Base-by-base conservation (phyloP, 202 grass and related monocot genomes). In the Panicum hallii region DNA sequence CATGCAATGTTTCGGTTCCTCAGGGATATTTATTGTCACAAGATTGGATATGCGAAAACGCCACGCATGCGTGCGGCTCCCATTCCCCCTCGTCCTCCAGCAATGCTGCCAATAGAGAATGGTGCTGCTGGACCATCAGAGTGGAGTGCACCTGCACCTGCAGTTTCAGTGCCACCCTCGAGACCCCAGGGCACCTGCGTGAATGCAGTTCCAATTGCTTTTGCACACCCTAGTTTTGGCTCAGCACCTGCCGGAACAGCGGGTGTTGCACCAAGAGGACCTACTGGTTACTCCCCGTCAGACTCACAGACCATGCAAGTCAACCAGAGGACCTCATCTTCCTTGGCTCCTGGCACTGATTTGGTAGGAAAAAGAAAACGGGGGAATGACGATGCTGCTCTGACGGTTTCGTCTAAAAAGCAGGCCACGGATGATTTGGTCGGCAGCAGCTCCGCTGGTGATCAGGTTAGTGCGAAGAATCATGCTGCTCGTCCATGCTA, bases 21-120 rank as follows among this genome's bases (percentile, higher is more conserved):
- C 77, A 98, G 95, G 92, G 92, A 97, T 83, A 60, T 90, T 36
- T 77, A 97, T 55, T 81, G 89, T 66, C 69, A 90, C 41, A 65
- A 83, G 55, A 63, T 93, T 72, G 95, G 95, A 28, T 95, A 97
- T 56, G 43, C 57, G 19, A 93, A 93, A 61, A 17, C 0, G 3
- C 60, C 52, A 5, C 67, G 52, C 32, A 44, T 63, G n/a, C 45
- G 50, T 46, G 32, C 74, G 75, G 45, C 84, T 38, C 5, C 70
- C 1, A 9, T 66, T 26, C 44, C 60, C 26, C 43, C 32, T 56
- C 9, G 66, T 57, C 50, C 67, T 67, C 58, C 17, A 42, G 23
- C 11, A 54, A 30, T 80, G 63, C 46, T 83, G 74, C 63, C 75
- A 13, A 19, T 41, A 63, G 28, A 5, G 3, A 32, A 63, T 40